A percentile compares a stretch with the other conserved stretches of the same genome.
Evolutionary conservation across 345 rosid species (phyloP).

Genomic region (Citrus sp.): DNA sequence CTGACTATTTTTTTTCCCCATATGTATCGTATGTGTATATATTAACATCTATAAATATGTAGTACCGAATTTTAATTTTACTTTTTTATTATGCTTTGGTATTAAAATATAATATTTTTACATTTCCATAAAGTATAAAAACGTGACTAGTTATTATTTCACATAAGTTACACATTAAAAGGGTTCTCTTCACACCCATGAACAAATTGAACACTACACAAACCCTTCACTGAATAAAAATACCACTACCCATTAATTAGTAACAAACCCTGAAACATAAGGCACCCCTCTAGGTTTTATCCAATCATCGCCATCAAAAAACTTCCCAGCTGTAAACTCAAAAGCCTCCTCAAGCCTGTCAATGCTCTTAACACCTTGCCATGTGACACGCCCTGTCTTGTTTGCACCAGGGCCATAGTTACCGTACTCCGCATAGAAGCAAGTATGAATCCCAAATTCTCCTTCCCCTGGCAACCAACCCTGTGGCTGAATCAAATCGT

Average conservation of each 20-base stretch:
- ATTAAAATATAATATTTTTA: too few species aligned
- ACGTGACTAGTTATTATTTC: too few species aligned
- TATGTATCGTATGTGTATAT: too few species aligned
- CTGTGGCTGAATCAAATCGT: slow-evolving; percentile 42
- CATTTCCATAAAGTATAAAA: too few species aligned
- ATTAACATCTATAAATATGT: too few species aligned
- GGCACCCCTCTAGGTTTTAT: slow-evolving; percentile 49
- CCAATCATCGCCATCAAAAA: slow-evolving; percentile 51
- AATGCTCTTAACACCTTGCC: slow-evolving; percentile 60
- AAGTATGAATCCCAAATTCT: slow-evolving; percentile 42
- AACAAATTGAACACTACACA: neutral
- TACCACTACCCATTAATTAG: neutral
- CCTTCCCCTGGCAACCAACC: slow-evolving; percentile 80
- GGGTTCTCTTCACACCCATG: neutral
- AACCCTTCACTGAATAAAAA: neutral
- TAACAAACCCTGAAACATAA: slow-evolving; percentile 26
- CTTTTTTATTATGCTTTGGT: too few species aligned
- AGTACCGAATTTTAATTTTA: too few species aligned
- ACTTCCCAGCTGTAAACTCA: slow-evolving; percentile 35
- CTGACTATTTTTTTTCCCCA: too few species aligned
- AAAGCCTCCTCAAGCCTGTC: slow-evolving; percentile 26
- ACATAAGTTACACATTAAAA: too few species aligned
- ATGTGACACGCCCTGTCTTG: slow-evolving; percentile 38
- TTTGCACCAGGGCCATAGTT: slow-evolving; percentile 71
- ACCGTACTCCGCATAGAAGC: slow-evolving; percentile 50